phyloP scores from a whole-genome alignment of 768 basidiomycete species.

The Boletus tylopilopsis region DNA sequence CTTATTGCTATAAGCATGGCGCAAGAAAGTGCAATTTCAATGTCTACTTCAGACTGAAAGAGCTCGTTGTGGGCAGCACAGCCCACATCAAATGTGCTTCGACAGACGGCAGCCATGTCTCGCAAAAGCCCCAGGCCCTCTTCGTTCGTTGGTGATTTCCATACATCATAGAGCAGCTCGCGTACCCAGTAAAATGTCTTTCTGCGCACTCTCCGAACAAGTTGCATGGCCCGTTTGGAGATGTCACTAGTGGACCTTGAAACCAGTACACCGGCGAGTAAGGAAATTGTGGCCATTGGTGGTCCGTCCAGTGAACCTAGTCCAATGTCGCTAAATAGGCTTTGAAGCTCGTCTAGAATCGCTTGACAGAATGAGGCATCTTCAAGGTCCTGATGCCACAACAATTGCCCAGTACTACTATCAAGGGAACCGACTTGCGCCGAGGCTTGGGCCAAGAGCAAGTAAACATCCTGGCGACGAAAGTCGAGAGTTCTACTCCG shows the following conservation, averaged over 20 bases:
- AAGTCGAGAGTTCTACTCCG: too few relatives aligned
- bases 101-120: neutral
- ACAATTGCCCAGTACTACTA: too few relatives aligned
- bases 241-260: neutral
- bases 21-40: neutral
- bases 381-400: neutral
- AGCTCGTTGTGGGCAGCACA: neutral
- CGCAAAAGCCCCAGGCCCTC: neutral
- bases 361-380: neutral
- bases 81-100: neutral
- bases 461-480: neutral
- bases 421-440: neutral
- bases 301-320: neutral
- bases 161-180: neutral
- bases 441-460: neutral
- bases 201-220: neutral
- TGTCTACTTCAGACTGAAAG: neutral
- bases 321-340: neutral
- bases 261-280: neutral
- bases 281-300: neutral
- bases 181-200: neutral
- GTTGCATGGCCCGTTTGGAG: neutral
- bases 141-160: neutral
- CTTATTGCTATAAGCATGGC: neutral
- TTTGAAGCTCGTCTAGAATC: neutral